phyloP scores from a whole-genome alignment of 148 eudicot species.

The Linanthus parryae region DNA sequence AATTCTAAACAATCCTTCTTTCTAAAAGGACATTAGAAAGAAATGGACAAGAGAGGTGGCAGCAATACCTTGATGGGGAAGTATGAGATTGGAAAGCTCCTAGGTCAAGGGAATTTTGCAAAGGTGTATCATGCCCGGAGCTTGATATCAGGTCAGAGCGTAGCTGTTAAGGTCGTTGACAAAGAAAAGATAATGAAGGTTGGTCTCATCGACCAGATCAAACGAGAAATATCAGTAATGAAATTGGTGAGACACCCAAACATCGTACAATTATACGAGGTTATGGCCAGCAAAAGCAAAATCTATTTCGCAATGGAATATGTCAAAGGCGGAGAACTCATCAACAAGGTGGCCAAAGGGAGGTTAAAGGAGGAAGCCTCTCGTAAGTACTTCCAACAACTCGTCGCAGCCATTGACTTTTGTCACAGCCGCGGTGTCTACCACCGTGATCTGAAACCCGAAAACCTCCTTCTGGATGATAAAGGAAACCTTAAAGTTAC shows the following conservation, averaged over 20 bases:
- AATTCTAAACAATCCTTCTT: no score
- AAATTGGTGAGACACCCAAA: constrained; percentile 7
- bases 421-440: constrained; percentile 8
- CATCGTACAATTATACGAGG: constrained; percentile 9
- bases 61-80: constrained; percentile 6
- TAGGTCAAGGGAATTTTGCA: constrained; percentile 8
- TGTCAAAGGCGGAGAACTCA: constrained; percentile 10
- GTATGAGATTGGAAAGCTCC: constrained; percentile 1
- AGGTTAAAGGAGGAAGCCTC: constrained; percentile 6
- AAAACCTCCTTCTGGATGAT: constrained; percentile 9
- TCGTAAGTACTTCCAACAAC: constrained; percentile 5
- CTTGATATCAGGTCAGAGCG: constrained; percentile 3
- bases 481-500: constrained; percentile 10
- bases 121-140: constrained; percentile 9
- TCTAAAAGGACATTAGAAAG: no score
- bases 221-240: constrained; percentile 11
- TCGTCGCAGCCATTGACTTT: constrained; percentile 3
- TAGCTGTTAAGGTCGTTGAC: constrained; percentile 7
- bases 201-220: constrained; percentile 8
- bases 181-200: constrained; percentile 5
- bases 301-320: constrained; percentile 10
- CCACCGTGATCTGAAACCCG: constrained; percentile 10
- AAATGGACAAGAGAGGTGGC: constrained; percentile 5
- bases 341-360: constrained; percentile 6
- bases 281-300: constrained; percentile 11